phyloP scores from a whole-genome alignment of 2,329 filamentous ascomycete genomes.

The Geosmithia morbida region DNA sequence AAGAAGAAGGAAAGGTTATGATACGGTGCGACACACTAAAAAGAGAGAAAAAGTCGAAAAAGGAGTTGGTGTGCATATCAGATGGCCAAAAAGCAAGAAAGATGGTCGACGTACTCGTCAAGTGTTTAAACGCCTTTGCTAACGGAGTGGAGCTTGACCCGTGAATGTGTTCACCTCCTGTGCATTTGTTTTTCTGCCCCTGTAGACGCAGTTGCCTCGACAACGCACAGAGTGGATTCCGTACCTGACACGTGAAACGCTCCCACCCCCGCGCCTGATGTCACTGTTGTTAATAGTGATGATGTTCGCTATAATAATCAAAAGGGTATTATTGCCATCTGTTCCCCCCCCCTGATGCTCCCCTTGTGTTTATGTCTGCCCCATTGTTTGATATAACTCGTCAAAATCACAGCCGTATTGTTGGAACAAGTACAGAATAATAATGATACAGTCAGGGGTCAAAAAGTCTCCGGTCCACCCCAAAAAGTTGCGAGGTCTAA shows the following conservation, averaged over 20 bases:
- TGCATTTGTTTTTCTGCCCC: background rate
- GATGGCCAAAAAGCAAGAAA: background rate
- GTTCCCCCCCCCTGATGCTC: background rate
- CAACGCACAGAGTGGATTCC: background rate
- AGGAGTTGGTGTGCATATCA: background rate
- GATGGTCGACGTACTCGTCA: background rate
- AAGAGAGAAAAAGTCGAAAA: background rate
- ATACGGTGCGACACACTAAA: background rate
- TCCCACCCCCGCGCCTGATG: background rate
- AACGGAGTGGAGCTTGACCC: background rate
- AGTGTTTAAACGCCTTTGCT: background rate
- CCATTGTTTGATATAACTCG: background rate
- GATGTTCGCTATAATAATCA: background rate
- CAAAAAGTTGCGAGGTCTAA: conserved; percentile 19
- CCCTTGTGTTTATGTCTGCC: background rate
- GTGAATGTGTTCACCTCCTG: background rate
- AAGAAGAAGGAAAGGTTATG: background rate
- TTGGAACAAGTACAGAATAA: too few species aligned
- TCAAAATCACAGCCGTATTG: background rate
- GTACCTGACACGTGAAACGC: background rate
- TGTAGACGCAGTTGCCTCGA: background rate
- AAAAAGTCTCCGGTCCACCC: conserved; percentile 23
- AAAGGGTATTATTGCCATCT: background rate
- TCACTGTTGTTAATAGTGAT: background rate
- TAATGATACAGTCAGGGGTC: conserved; percentile 23